A percentile compares a stretch with the other conserved stretches of the same genome.
These are phyloP conservation scores for Hypoxylon subgilvum DNA, from an alignment of 495 filamentous ascomycete species.

Conservation along the genomic window DNA sequence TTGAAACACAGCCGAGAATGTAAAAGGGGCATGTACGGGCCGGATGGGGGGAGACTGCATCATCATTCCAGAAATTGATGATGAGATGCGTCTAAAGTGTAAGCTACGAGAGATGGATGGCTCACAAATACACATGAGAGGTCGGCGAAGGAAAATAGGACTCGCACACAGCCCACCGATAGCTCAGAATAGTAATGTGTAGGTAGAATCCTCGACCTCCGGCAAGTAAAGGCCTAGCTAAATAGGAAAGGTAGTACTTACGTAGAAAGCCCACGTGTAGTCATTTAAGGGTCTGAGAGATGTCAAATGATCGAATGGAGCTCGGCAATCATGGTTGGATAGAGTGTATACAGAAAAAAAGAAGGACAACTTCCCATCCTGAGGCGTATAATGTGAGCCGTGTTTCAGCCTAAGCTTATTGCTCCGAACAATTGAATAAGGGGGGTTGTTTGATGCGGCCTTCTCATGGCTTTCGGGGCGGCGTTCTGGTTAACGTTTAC, in stretches of 20 bases:
- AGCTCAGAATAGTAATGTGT: not conserved
- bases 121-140: not conserved
- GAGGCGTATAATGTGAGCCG: slow-evolving; percentile 9
- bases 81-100: not conserved
- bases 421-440: not conserved
- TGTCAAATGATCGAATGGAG: not conserved
- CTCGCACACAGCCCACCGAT: not conserved
- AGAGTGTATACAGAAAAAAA: not conserved
- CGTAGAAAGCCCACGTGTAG: not conserved
- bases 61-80: slow-evolving; percentile 3
- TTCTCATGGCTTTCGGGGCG: too few relatives aligned
- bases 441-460: too few relatives aligned
- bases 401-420: slow-evolving; percentile 19
- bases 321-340: not conserved
- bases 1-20: slow-evolving; percentile 25
- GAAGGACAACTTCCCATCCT: not conserved
- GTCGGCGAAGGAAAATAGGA: not conserved
- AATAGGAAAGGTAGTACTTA: not conserved
- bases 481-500: not conserved
- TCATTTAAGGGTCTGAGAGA: not conserved
- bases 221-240: not conserved
- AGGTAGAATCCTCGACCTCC: not conserved
- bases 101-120: not conserved
- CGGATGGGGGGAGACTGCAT: slow-evolving; percentile 2
- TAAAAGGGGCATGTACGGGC: slow-evolving; percentile 23